Base-by-base conservation (phyloP, 139 green algal genomes). In the Chlamydomonas applanata region DNA sequence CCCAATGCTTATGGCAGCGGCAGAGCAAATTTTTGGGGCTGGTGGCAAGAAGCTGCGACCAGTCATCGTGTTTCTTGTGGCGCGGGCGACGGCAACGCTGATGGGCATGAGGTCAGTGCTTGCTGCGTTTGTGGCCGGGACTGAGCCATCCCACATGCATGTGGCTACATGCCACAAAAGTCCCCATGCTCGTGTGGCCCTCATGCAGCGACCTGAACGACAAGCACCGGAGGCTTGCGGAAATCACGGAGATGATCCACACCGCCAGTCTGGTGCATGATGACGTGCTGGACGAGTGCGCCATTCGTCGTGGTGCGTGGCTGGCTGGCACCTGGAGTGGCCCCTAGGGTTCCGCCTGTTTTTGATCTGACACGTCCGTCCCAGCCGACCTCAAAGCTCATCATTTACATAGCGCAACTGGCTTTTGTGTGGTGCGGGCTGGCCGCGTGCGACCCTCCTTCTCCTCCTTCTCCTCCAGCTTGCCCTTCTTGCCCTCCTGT, bases 171-270 rank as follows among this genome's bases (percentile, higher is more conserved):
- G 60, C 60, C 62, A 69, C 62, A 27, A 33, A 11, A 40, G 7
- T 7, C 40, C n/a, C n/a, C 35, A 4, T 25, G 36, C 20, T 20
- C 20, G 59, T 66, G 27, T 35, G 59, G 29, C 32, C 40, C 40
- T 49, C 40, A 30, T 33, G 70, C 89, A 98, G 93, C 14, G 92
- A 97, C 64, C 88, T 99, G 24, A 96, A 80, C 2, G 87, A 93
- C 11, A 79, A 89, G 72, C 96, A 99, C 52, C 85, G 90, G 49
- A 70, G 93, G 27, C 85, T 99, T 27, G 96, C 96, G 22, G 93
- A 98, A 72, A 99, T 99, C 49, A 97, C 88, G 0, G 96, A 99
- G 78, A 99, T 99, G 96, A 98, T 99, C 76, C 96, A 99, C 89
- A 98, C 95, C 3, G 96, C 96, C 44, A 94, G 83, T 75, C 79